phyloP scores from a whole-genome alignment of 78 protist genomes.

The Isochrysis galbana region DNA sequence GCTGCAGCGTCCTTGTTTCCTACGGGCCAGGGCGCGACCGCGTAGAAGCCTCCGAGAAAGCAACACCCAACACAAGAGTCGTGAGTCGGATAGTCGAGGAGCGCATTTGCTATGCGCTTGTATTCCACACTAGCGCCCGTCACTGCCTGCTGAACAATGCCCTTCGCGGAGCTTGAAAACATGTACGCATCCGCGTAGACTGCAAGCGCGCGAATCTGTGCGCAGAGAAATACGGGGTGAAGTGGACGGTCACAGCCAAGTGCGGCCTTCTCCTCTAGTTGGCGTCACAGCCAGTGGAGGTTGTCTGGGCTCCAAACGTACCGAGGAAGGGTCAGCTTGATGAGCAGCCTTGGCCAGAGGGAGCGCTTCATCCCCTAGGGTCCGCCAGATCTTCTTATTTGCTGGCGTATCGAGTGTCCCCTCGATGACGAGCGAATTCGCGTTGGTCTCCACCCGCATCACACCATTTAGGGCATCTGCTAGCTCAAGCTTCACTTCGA shows the following conservation, averaged over 20 bases:
- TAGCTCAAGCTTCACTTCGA: not conserved
- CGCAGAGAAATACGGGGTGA: too few species aligned
- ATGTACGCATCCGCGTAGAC: slow-evolving; percentile 4
- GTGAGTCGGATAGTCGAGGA: not conserved
- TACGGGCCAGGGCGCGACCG: slow-evolving; percentile 2
- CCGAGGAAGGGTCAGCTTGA: not conserved
- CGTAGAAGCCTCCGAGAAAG: slow-evolving; percentile 1
- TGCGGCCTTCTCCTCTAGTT: too few species aligned
- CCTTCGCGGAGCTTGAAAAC: not conserved
- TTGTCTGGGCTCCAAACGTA: too few species aligned
- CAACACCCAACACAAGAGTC: not conserved
- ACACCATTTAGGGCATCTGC: slow-evolving; percentile 2
- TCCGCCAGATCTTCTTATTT: not conserved
- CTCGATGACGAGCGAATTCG: not conserved
- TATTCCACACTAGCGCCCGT: not conserved
- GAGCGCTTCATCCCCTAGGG: slow-evolving; percentile 9
- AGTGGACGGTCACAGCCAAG: too few species aligned
- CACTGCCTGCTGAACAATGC: not conserved
- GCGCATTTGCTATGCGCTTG: not conserved
- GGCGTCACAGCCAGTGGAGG: too few species aligned
- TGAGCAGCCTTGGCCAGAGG: not conserved
- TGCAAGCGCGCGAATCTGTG: not conserved
- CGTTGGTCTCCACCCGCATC: not conserved
- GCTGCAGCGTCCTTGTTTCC: not conserved
- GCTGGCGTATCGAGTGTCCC: not conserved